Base-by-base conservation (phyloP, 2,329 filamentous ascomycete genomes). In the Salinomyces thailandicus region DNA sequence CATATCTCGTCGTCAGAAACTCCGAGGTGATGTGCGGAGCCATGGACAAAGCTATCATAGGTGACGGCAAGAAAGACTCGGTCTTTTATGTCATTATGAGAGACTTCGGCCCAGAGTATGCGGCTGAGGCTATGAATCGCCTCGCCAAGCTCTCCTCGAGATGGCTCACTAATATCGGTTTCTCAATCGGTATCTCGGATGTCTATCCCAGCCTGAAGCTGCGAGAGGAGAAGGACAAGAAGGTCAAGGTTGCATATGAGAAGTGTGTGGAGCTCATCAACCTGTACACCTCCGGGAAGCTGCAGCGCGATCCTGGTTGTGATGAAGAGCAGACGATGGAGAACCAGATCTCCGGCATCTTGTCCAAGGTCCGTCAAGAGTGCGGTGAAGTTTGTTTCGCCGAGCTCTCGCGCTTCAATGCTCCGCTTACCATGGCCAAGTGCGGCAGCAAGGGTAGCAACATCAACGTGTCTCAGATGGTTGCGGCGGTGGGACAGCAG, bases 391-490 rank as follows among this genome's bases (percentile, higher is more conserved):
- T 87, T 54, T 95, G 91, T 73, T 86, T 95, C 53, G 75, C 79
- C 18, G 85, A 89, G 35, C 69, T 98, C 22, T 95, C 85, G 64
- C 81, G 77, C 45, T 86, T 86, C 65, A 98, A 98, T 51, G 80
- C 91, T 0, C 87, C 91, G 5, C 70, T 96, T 45, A 81, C 94
- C 64, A 98, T 98, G 91, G 91, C 91, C 43, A 91, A 85, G 44
- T 96, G 85, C 9, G 91, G 91, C 33, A 96, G 89, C 36, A 98
- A 98, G 62, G 91, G 91, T 58, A 94, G 86, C 4, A 82, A 85
- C 51, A 93, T 98, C 68, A 98, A 98, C 69, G 91, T 98, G 20
- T 91, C 91, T 6, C 91, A 98, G 66, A 98, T 98, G 91, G 83
- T 96, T 57, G 89, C 91, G 38, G 79, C 87, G 41, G 91, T 98